phyloP scores from a whole-genome alignment of 768 basidiomycete species.

The Agrocybe praecox region DNA sequence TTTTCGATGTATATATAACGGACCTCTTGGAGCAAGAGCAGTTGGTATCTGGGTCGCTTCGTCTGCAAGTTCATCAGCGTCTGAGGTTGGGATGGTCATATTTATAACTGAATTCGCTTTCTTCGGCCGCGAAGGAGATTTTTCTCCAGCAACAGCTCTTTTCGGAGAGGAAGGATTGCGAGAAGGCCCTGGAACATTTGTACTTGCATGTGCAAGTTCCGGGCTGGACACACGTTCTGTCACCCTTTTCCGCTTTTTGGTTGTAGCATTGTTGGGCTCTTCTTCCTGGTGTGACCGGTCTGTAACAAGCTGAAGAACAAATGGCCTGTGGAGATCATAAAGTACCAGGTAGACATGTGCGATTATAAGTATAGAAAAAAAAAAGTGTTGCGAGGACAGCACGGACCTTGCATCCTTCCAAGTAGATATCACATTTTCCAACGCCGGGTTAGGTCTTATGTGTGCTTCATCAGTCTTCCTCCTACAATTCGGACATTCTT shows the following conservation, averaged over 20 bases:
- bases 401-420: constrained; percentile 74
- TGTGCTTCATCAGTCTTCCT: constrained; percentile 59
- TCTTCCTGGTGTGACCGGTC: constrained; percentile 9
- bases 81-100: constrained; percentile 32
- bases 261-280: constrained; percentile 29
- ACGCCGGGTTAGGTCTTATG: constrained; percentile 64
- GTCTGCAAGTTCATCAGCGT: constrained; percentile 34
- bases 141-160: constrained; percentile 5
- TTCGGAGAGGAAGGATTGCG: constrained; percentile 8
- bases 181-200: constrained; percentile 26
- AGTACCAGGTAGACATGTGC: background rate
- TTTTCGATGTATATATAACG: background rate
- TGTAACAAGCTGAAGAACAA: constrained; percentile 43
- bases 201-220: constrained; percentile 14
- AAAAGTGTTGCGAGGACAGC: background rate
- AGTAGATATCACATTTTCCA: constrained; percentile 71
- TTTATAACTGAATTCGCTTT: constrained; percentile 15
- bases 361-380: background rate
- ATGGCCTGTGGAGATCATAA: constrained; percentile 35
- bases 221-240: constrained; percentile 21
- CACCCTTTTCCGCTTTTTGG: constrained; percentile 40
- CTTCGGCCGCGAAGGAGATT: constrained; percentile 19
- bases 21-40: constrained; percentile 19
- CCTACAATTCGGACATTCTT: constrained; percentile 76
- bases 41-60: constrained; percentile 6